Evolutionary conservation across 2,329 filamentous ascomycete genomes (phyloP), one percentile per base, ranked within the genome.

Genomic region (Amauroascus niger): DNA sequence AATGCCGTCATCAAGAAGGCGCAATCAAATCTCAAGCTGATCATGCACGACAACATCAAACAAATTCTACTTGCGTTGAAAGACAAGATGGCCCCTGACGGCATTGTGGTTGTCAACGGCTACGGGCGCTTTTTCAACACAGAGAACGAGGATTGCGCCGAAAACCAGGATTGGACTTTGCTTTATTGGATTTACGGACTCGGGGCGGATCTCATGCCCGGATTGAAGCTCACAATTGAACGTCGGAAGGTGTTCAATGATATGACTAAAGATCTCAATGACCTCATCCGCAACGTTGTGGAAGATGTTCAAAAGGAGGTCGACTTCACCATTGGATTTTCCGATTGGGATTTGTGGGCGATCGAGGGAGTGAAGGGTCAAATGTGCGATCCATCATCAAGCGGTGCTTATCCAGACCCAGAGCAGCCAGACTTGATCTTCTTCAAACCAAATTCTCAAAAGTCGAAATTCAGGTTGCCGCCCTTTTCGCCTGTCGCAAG

Each of bases 41-140:
- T 67, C 33, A 43, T 67, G 33, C 62, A 61, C 24, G 28, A 49
- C 45, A 69, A 68, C 46, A 55, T 69, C 35, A 55, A 58, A 32
- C 32, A 62, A 16, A 54, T 67, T 13, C 57, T 68, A 7, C 20
- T 55, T 1, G 58, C 55, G 5, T 57, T 69, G 14, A 60, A 65
- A 22, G 49, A 45, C 33, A 68, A 69, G 55, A 65, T 69, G 55
- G 60, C 57, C 1, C 55, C 62, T 7, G 56, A 65, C 49, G 61
- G 66, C 46, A 56, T 67, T 30, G 59, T 69, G 16, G 57, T 70
- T 11, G 58, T 58, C 53, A 62, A 59, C 37, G 58, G 62, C 37
- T 69, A 69, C 50, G 66, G 64, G 1, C 64, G 52, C 6, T 70
- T 65, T 60, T 70, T 69, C 60, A 64, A 68, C 52, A 62, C 59